Conservation (phyloP, 2,329 filamentous ascomycete genomes). For the Parastagonospora nodorum region DNA sequence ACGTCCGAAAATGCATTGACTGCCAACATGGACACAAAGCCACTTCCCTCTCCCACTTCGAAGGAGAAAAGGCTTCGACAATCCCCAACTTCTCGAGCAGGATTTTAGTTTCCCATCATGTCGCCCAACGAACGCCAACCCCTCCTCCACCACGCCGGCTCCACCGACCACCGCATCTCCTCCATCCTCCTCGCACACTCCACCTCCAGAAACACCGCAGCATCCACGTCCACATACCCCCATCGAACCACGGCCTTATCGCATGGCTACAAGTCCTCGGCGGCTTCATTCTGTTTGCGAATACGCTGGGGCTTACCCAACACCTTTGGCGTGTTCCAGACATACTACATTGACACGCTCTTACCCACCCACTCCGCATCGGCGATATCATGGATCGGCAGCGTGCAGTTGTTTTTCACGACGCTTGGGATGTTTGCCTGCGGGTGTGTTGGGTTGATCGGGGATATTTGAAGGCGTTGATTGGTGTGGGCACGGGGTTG, state of each 20-base stretch:
- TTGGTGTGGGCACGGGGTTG: conserved; percentile 33
- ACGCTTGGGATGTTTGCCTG: conserved; percentile 38
- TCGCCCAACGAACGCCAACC: conserved; percentile 12
- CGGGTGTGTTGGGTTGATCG: conserved; percentile 35
- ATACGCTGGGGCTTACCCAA: conserved; percentile 45
- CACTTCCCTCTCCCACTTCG: background rate
- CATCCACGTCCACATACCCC: conserved; percentile 15
- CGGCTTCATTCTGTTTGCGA: conserved; percentile 51
- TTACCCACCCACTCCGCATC: conserved; percentile 19
- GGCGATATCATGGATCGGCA: conserved; percentile 44
- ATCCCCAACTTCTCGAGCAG: background rate
- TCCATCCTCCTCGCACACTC: background rate
- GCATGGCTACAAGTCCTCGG: conserved; percentile 52
- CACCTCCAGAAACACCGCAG: conserved; percentile 13
- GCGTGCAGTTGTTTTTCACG: conserved; percentile 41
- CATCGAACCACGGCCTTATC: conserved; percentile 36
- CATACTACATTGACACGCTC: conserved; percentile 32
- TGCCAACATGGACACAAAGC: too few relatives aligned
- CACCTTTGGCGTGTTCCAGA: conserved; percentile 40
- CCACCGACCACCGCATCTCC: too few relatives aligned
- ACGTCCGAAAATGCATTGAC: background rate
- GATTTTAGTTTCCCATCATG: background rate
- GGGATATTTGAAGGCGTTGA: conserved; percentile 36
- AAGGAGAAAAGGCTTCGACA: conserved; percentile 2
- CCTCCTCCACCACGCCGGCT: conserved; percentile 1